Base-by-base conservation (phyloP, 225 moss, liverwort and hornwort species). In the Pseudisothecium myosuroides region DNA sequence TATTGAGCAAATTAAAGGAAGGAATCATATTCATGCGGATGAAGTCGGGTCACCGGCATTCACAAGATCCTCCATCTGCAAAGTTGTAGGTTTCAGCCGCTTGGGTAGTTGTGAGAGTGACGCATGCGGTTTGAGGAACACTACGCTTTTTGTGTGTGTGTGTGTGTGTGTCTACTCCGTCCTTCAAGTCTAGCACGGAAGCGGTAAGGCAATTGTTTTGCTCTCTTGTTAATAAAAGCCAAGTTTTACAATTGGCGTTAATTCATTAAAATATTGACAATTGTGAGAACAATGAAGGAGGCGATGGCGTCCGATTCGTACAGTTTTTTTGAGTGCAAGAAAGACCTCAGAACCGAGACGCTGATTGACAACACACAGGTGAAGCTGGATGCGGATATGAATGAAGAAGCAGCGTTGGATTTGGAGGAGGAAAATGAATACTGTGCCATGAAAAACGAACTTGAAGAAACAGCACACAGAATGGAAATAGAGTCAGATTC, bases 241-340 rank as follows among this genome's bases (percentile, higher is more conserved):
- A 11, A 54, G 54, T 17, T 54, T 54, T 54, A 54, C 54, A 54
- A 54, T 54, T 17, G 54, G 54, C 22, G 3, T 68, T 7, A 39
- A n/a, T 13, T 69, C 39, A 23, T 69, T 69, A 9, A 52, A 77
- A 75, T 24, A 54, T 54, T 80, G n/a, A 43, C 43, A 43, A 31
- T 66, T 50, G 56, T 39, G 14, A 36, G 19, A 60, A 32, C 9
- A 36, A 81, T 87, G 47, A 71, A 81, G 32, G 47, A 84, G 52
- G 88, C 73, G 5, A 81, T 91, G 32, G 83, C 81, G 75, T 55
- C 86, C 8, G 50, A 88, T 87, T 81, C 16, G 0, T 92, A 55
- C 19, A 92, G 86, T 63, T 87, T 93, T 55, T 65, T 92, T 1
- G 92, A 93, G 88, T 91, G 93, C 88, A 85, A 86, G 69, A 93